Evolutionary conservation across 306 rosid genomes (phyloP).

Genomic region (Gynostemma pentaphyllum): DNA sequence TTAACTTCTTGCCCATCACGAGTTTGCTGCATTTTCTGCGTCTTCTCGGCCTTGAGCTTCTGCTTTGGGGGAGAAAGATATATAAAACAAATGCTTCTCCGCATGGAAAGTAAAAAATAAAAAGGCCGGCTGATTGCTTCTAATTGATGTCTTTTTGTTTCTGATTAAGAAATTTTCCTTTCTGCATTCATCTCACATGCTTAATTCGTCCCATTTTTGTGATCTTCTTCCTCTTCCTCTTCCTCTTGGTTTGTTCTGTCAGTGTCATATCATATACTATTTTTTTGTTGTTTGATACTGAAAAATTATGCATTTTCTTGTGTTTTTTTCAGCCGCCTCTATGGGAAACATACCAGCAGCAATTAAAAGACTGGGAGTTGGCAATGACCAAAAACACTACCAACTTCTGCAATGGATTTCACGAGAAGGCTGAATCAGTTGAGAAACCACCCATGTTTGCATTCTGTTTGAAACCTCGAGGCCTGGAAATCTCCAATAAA

Average conservation of each 20-base stretch:
- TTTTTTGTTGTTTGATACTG: not conserved
- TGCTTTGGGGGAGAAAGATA: not conserved
- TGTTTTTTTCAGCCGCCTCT: conserved; percentile 50
- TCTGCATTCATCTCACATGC: not conserved
- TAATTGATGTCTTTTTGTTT: not conserved
- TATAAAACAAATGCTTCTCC: not conserved
- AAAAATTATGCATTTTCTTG: not conserved
- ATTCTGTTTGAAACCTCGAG: conserved; percentile 91
- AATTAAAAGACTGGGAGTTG: conserved; percentile 77
- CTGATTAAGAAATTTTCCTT: not conserved
- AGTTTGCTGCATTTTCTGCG: not conserved
- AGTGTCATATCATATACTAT: not conserved
- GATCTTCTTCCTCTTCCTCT: not conserved
- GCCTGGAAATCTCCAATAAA: conserved; percentile 65
- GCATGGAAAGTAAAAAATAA: not conserved
- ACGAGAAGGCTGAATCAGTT: conserved; percentile 30
- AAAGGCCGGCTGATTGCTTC: not conserved
- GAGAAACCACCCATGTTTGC: conserved; percentile 95
- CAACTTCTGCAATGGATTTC: conserved; percentile 32
- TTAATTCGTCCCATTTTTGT: not conserved
- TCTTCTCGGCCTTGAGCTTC: not conserved
- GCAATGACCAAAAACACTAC: conserved; percentile 32
- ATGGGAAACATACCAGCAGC: conserved; percentile 73
- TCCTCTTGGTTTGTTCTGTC: not conserved
- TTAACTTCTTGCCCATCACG: not conserved